These are phyloP conservation scores for Pleurostoma richardsiae DNA, from an alignment of 2,329 filamentous ascomycete genomes.

Conservation along the genomic window DNA sequence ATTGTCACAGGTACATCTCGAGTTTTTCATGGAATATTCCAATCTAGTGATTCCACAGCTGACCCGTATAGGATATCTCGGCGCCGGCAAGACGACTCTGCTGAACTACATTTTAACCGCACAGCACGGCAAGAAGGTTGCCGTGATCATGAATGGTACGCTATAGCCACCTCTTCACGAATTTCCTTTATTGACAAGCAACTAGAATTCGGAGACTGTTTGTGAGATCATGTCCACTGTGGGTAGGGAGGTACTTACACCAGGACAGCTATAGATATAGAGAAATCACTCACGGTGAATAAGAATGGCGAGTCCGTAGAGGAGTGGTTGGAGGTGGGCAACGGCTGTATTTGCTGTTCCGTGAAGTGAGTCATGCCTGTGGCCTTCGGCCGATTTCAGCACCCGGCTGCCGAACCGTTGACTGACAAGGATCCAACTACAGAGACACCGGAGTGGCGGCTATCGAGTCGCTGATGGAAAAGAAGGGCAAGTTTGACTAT, in stretches of 20 bases:
- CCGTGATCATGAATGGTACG: slow-evolving; percentile 87
- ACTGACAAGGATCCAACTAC: not conserved
- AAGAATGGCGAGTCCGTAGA: slow-evolving; percentile 77
- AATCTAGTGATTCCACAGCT: not conserved
- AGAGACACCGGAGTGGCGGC: slow-evolving; percentile 91
- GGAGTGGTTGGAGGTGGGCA: slow-evolving; percentile 94
- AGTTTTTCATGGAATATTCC: not conserved
- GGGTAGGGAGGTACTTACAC: slow-evolving; percentile 10
- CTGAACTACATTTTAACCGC: slow-evolving; percentile 95
- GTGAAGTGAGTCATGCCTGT: slow-evolving; percentile 63
- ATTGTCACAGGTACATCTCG: slow-evolving; percentile 66
- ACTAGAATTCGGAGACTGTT: slow-evolving; percentile 76
- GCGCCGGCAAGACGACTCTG: slow-evolving; percentile 90
- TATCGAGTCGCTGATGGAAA: slow-evolving; percentile 93
- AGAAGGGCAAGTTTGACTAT: slow-evolving; percentile 91
- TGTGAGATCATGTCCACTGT: not conserved
- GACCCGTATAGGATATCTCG: slow-evolving; percentile 68
- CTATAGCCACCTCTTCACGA: slow-evolving; percentile 20
- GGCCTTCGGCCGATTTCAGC: not conserved
- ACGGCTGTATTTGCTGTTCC: slow-evolving; percentile 96
- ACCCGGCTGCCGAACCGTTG: not conserved
- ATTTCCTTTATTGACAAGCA: slow-evolving; percentile 8
- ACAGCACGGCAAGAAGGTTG: slow-evolving; percentile 95
- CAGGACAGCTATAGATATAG: slow-evolving; percentile 77
- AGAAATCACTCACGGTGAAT: slow-evolving; percentile 90